Conservation (phyloP, 2,329 filamentous ascomycete species). For the Pezicula neosporulosa region DNA sequence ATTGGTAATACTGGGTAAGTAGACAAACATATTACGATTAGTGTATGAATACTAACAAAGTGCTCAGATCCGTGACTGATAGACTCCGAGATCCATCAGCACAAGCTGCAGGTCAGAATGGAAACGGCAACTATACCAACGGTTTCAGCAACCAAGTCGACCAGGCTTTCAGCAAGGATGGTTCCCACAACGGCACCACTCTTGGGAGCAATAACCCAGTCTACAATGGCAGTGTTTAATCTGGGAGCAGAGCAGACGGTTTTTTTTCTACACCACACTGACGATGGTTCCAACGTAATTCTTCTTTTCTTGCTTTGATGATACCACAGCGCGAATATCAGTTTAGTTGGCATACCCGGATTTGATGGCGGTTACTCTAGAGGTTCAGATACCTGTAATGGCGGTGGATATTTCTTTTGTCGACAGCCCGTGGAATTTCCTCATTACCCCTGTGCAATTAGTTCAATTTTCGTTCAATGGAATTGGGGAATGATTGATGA, state of each 20-base stretch:
- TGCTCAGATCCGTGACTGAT: constrained; percentile 7
- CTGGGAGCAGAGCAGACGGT: neutral
- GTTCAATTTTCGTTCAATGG: no score
- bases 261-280: neutral
- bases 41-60: neutral
- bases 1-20: constrained; percentile 16
- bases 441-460: no score
- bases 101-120: constrained; percentile 20
- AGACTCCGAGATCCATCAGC: constrained; percentile 8
- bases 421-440: no score
- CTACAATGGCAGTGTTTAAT: constrained; percentile 13
- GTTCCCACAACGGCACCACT: constrained; percentile 11
- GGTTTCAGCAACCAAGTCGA: constrained; percentile 24
- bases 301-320: constrained; percentile 2
- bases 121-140: constrained; percentile 39
- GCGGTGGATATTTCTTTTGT: no score
- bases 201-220: constrained; percentile 21
- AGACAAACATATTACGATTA: neutral
- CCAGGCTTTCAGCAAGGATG: constrained; percentile 18
- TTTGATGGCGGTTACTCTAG: no score
- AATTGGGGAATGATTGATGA: no score
- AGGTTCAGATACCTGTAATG: no score
- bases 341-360: neutral
- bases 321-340: constrained; percentile 6
- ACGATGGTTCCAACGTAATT: neutral